Conservation (phyloP, 768 basidiomycete genomes). For the Phanerodontia chrysosporium region DNA sequence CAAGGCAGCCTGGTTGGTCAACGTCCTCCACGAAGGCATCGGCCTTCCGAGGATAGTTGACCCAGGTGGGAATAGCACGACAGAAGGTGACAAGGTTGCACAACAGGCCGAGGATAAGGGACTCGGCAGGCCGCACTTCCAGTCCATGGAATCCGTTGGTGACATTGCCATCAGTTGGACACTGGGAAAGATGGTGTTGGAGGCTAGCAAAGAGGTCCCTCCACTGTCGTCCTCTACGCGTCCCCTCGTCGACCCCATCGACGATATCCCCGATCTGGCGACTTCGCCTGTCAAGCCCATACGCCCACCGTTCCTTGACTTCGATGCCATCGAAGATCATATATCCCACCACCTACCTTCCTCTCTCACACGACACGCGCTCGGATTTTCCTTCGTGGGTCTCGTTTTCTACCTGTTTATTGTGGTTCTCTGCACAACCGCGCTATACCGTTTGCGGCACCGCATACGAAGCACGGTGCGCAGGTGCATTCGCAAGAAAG, state of each 20-base stretch:
- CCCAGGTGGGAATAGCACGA: conserved; percentile 71
- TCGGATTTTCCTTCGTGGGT: conserved; percentile 71
- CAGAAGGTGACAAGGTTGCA: conserved; percentile 65
- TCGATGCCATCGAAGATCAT: conserved; percentile 58
- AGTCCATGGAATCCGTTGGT: conserved; percentile 86
- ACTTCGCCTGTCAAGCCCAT: conserved; percentile 58
- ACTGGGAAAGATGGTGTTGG: conserved; percentile 96
- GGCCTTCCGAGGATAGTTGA: conserved; percentile 92
- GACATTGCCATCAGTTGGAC: conserved; percentile 98
- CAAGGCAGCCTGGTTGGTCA: conserved; percentile 98
- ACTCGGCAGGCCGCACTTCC: conserved; percentile 80
- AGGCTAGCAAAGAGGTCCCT: conserved; percentile 86
- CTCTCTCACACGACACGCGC: conserved; percentile 54
- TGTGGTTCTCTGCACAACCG: conserved; percentile 37
- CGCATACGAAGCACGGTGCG: conserved; percentile 42
- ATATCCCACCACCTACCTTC: conserved; percentile 65
- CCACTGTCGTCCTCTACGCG: conserved; percentile 38
- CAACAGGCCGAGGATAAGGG: conserved; percentile 80
- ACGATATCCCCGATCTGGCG: conserved; percentile 51
- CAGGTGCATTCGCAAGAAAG: conserved; percentile 28
- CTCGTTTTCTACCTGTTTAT: conserved; percentile 51
- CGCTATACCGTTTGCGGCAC: conserved; percentile 56
- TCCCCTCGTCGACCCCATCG: conserved; percentile 72
- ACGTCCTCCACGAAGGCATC: conserved; percentile 93
- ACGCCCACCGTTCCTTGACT: conserved; percentile 54